Evolutionary conservation across 2,329 filamentous ascomycete species (phyloP).

Genomic region (Septoria petroselini): DNA sequence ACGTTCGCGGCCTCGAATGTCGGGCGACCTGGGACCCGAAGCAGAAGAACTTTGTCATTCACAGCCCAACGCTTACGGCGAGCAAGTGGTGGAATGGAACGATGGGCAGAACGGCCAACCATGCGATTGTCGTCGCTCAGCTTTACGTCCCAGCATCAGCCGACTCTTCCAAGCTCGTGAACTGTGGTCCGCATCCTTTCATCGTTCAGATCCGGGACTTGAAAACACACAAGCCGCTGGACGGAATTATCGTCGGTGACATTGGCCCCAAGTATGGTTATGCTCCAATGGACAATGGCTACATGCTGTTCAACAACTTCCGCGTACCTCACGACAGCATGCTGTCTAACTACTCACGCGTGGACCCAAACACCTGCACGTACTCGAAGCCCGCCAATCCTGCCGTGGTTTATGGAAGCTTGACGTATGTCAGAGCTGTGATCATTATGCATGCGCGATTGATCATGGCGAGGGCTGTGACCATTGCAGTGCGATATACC

Average conservation of each 20-base stretch:
- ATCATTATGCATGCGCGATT: conserved; percentile 53
- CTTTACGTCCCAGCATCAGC: conserved; percentile 44
- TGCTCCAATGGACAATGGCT: conserved; percentile 52
- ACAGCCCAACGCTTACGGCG: conserved; percentile 52
- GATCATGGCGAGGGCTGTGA: conserved; percentile 53
- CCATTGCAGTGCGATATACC: conserved; percentile 52
- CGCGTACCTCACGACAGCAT: conserved; percentile 50
- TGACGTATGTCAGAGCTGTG: conserved; percentile 49
- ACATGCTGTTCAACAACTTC: conserved; percentile 52
- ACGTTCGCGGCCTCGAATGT: conserved; percentile 51
- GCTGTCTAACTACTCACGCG: conserved; percentile 49
- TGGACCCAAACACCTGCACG: conserved; percentile 47
- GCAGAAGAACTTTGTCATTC: conserved; percentile 49
- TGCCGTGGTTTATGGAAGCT: conserved; percentile 50
- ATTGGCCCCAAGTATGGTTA: conserved; percentile 57
- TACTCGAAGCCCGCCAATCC: conserved; percentile 49
- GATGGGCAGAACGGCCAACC: conserved; percentile 54
- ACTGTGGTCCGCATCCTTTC: conserved; percentile 53
- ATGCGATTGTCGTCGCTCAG: conserved; percentile 55
- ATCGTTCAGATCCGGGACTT: conserved; percentile 52
- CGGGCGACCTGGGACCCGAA: conserved; percentile 48
- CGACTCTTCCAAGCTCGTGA: conserved; percentile 38
- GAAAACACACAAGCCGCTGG: conserved; percentile 48
- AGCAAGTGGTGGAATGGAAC: conserved; percentile 57
- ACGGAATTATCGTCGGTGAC: conserved; percentile 52